Evolutionary conservation across 2,329 filamentous ascomycete genomes (phyloP).

Genomic region (Verticillium zaregamsianum): DNA sequence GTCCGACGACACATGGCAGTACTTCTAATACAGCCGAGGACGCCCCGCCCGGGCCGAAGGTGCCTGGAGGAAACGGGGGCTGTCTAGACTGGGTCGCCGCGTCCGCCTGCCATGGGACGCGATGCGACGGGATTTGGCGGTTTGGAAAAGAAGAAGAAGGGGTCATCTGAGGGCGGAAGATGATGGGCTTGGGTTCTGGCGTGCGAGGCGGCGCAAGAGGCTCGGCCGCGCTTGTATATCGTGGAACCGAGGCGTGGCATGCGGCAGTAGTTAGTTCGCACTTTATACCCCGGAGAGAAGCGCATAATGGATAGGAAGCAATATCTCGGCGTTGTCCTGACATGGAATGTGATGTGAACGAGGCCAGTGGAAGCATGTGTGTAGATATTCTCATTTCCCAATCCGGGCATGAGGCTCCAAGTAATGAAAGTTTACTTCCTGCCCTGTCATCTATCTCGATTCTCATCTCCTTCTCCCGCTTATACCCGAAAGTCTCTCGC

Average conservation of each 20-base stretch:
- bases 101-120: not conserved
- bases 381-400: too few species aligned
- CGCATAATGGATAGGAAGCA: slow-evolving; percentile 1
- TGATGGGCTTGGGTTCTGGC: not conserved
- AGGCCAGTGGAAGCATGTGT: too few species aligned
- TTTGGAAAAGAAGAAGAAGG: not conserved
- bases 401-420: too few species aligned
- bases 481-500: too few species aligned
- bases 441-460: too few species aligned
- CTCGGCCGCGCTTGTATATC: not conserved
- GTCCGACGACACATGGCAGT: not conserved
- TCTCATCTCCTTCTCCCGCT: too few species aligned
- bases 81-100: not conserved
- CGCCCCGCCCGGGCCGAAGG: not conserved
- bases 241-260: not conserved
- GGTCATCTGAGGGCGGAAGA: not conserved
- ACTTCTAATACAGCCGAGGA: not conserved
- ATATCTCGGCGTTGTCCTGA: not conserved
- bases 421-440: too few species aligned
- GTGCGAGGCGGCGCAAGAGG: not conserved
- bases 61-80: not conserved
- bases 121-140: not conserved
- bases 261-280: not conserved
- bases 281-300: slow-evolving; percentile 4
- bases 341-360: not conserved